Percentiles rank a stretch among this genome's conserved stretches.
These are phyloP conservation scores for Trypanosoma mega DNA, from an alignment of 208 protist genomes.

Conservation along the genomic window DNA sequence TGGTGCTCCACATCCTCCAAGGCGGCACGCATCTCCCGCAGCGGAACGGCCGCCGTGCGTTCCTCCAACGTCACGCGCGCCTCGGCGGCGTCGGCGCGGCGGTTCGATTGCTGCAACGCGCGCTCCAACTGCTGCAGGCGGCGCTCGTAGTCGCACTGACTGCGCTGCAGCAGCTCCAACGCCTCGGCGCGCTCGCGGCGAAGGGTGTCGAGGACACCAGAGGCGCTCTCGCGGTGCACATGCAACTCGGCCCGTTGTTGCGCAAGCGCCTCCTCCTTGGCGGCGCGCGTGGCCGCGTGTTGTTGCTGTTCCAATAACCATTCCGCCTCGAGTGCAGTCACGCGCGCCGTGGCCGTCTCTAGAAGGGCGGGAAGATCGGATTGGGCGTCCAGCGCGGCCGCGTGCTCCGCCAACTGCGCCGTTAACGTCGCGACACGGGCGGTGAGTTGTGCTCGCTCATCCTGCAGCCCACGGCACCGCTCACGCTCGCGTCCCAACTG, in stretches of 20 bases:
- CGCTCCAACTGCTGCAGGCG: constrained; percentile 52
- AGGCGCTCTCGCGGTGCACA: constrained; percentile 31
- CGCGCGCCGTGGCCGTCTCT: constrained; percentile 34
- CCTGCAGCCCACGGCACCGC: constrained; percentile 34
- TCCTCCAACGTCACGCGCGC: constrained; percentile 51
- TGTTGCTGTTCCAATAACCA: too few relatives aligned
- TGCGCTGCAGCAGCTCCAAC: constrained; percentile 34
- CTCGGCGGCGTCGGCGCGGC: constrained; percentile 56
- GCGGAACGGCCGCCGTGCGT: constrained; percentile 33
- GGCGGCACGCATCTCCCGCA: constrained; percentile 53
- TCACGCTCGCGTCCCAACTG: constrained; percentile 56
- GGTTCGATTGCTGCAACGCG: constrained; percentile 47
- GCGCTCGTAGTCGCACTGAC: constrained; percentile 47
- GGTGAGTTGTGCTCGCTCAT: constrained; percentile 20
- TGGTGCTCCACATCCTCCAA: constrained; percentile 51
- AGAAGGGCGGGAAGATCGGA: constrained; percentile 29
- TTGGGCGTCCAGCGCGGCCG: constrained; percentile 22
- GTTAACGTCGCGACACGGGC: constrained; percentile 43
- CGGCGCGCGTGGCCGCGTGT: too few relatives aligned
- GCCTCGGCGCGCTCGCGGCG: constrained; percentile 51
- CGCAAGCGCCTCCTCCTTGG: constrained; percentile 7
- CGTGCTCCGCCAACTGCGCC: constrained; percentile 41
- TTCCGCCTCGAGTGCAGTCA: background rate
- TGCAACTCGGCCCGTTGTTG: constrained; percentile 25
- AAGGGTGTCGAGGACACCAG: constrained; percentile 20